phyloP scores from a whole-genome alignment of 2,329 filamentous ascomycete species.

The Fusarium hainanense region DNA sequence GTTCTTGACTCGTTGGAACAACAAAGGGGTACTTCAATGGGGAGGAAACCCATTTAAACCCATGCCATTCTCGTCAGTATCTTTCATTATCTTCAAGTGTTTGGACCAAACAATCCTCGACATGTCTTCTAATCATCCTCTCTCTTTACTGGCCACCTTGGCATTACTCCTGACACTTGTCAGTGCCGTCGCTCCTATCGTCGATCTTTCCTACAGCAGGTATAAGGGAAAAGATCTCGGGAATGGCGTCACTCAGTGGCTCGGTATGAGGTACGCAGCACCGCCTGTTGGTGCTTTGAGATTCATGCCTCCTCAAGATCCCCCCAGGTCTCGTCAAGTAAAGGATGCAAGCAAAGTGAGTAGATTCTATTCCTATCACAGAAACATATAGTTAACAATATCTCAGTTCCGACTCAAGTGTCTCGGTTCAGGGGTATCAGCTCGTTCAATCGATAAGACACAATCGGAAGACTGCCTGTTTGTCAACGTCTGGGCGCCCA shows the following conservation, averaged over 20 bases:
- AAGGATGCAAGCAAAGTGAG: constrained; percentile 65
- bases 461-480: constrained; percentile 75
- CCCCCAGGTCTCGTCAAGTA: constrained; percentile 57
- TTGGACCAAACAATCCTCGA: neutral
- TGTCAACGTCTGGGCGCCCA: constrained; percentile 72
- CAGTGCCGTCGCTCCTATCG: constrained; percentile 43
- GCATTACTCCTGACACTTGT: constrained; percentile 16
- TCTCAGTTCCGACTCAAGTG: constrained; percentile 46
- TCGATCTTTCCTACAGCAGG: constrained; percentile 73
- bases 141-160: neutral
- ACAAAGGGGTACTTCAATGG: no score
- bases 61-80: neutral
- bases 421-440: constrained; percentile 42
- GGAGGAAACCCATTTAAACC: neutral
- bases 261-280: constrained; percentile 79
- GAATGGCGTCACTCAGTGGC: constrained; percentile 74
- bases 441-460: constrained; percentile 37
- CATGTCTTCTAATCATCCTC: neutral
- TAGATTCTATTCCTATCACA: neutral
- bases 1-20: neutral
- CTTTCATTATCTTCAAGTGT: neutral
- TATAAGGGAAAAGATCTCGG: constrained; percentile 67
- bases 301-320: constrained; percentile 76
- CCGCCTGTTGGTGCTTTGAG: constrained; percentile 73
- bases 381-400: no score